phyloP scores from a whole-genome alignment of 345 rosid genomes.

The Rubroshorea leprosula region DNA sequence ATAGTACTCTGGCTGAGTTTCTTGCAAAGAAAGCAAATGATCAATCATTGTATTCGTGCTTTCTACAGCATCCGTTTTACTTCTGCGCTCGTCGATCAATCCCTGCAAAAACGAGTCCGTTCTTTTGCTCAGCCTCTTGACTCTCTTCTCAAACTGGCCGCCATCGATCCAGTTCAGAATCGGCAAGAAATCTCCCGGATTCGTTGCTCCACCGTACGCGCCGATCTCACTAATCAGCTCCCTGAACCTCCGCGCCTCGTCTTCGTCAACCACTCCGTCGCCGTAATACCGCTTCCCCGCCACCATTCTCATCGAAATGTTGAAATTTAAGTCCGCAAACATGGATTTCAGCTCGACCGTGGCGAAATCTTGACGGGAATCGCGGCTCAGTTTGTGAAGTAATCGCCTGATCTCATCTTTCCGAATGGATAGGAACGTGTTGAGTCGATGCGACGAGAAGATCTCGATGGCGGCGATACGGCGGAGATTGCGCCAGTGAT shows the following conservation, averaged over 20 bases:
- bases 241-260: conserved; percentile 25
- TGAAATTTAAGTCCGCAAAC: conserved; percentile 2
- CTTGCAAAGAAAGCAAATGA: conserved; percentile 41
- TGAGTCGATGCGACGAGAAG: conserved; percentile 6
- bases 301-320: conserved; percentile 11
- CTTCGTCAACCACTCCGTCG: background rate
- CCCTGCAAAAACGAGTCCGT: conserved; percentile 36
- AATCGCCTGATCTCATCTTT: conserved; percentile 8
- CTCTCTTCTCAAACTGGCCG: conserved; percentile 22
- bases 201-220: conserved; percentile 18
- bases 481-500: conserved; percentile 11
- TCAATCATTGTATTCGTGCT: conserved; percentile 27
- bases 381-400: background rate
- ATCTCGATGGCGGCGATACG: conserved; percentile 2
- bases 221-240: conserved; percentile 33
- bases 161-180: conserved; percentile 24
- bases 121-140: conserved; percentile 15
- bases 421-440: background rate
- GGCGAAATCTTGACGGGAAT: background rate
- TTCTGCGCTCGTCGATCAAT: conserved; percentile 29
- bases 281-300: conserved; percentile 14
- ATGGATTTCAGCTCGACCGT: background rate
- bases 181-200: conserved; percentile 42
- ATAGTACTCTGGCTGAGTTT: conserved; percentile 6
- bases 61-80: background rate